Evolutionary conservation across 2,329 filamentous ascomycete species (phyloP).

Genomic region (Tricladium varicosporioides): DNA sequence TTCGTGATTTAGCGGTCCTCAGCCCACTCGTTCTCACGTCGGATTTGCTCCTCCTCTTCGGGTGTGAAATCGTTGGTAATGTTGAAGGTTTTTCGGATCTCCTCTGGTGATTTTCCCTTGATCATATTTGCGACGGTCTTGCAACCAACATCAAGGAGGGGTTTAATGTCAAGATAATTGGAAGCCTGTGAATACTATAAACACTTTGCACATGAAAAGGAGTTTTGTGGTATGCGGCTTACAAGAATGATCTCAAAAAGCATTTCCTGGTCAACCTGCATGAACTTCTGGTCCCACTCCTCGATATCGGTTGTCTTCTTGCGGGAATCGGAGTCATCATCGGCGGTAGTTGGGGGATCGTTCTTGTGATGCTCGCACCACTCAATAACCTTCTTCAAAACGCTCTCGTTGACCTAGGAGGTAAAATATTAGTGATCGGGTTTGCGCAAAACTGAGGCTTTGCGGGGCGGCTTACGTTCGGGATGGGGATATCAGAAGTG

Average conservation of each 20-base stretch:
- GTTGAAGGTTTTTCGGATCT: slow-evolving; percentile 99
- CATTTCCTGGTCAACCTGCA: slow-evolving; percentile 99
- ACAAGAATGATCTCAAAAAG: slow-evolving; percentile 98
- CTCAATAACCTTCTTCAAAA: slow-evolving; percentile 93
- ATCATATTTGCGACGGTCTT: slow-evolving; percentile 99
- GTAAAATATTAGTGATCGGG: slow-evolving; percentile 10
- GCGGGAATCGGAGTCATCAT: slow-evolving; percentile 89
- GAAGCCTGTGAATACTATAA: slow-evolving; percentile 61
- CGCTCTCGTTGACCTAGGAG: slow-evolving; percentile 79
- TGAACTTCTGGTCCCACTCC: slow-evolving; percentile 99
- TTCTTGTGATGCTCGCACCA: slow-evolving; percentile 96
- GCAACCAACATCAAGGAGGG: slow-evolving; percentile 94
- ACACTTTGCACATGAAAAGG: background rate
- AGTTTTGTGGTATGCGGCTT: slow-evolving; percentile 38
- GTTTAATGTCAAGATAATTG: slow-evolving; percentile 99
- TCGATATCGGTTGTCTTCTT: slow-evolving; percentile 99
- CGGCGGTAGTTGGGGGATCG: slow-evolving; percentile 76
- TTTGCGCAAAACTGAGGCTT: background rate
- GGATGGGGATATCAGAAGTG: slow-evolving; percentile 68
- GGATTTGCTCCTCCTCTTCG: slow-evolving; percentile 98
- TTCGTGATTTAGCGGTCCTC: slow-evolving; percentile 65
- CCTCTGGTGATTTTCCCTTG: slow-evolving; percentile 99
- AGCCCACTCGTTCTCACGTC: slow-evolving; percentile 87
- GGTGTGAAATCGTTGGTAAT: slow-evolving; percentile 99
- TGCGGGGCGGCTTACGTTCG: slow-evolving; percentile 57